Evolutionary conservation across 805 yeast genomes (phyloP), one percentile per base, ranked within the genome.

Genomic region (Scheffersomyces ergatensis): DNA sequence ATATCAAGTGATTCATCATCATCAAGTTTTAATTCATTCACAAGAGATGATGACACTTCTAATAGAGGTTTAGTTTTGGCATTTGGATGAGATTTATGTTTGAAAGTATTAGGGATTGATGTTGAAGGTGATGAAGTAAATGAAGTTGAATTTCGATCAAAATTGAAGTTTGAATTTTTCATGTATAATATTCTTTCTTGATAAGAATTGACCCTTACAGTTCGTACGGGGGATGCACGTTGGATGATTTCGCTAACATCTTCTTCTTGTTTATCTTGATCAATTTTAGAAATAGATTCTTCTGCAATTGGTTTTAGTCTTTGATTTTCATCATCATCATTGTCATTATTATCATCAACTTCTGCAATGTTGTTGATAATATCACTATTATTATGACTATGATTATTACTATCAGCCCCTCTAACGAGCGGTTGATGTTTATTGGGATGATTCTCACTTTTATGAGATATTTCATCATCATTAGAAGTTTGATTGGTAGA

Each of bases 31-130:
- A 29, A 29, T 14, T 29, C 32, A 14, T n/a, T 6, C 5, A 18
- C 32, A 14, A 29, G 11, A 21, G 24, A 21, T 8, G 30, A 11
- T 6, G 32, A 29, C 15, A 29, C 6, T 9, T 65, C 67, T 9
- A 66, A 51, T n/a, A 49, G 51, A 5, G 51, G 41, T 46, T 67
- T 70, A 1, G 76, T 64, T 40, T 55, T 62, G 17, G 76, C 76
- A 43, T 68, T 70, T 5, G 74, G 74, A 45, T 67, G 71, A n/a
- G 70, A 61, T 46, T 68, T 70, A 42, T 68, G 62, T 43, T 67
- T 64, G 58, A 70, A 70, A 1, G 76, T 70, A 42, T 70, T 70
- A 17, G 76, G 74, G 16, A 66, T 65, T 1, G 73, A 66, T 5
- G 45, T 47, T 1, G 55, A 34, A 3, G 51, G 55, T 19, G 53